Conservation (phyloP, 257 asterid genomes). For the Phtheirospermum japonicum region DNA sequence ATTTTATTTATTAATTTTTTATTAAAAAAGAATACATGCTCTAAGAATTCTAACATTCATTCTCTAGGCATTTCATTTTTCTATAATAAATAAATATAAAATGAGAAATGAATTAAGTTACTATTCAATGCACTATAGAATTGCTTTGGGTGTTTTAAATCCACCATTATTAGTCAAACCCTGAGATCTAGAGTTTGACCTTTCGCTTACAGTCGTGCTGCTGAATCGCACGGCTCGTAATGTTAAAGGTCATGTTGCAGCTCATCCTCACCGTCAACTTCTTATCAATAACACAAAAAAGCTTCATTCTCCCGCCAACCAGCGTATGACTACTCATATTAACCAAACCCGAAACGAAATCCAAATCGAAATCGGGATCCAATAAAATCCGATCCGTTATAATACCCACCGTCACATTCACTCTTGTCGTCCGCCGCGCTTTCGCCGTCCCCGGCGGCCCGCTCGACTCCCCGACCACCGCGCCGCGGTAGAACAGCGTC, state of each 20-base stretch:
- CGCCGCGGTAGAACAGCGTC: constrained; percentile 46
- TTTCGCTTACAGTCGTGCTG: constrained; percentile 55
- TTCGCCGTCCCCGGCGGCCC: constrained; percentile 63
- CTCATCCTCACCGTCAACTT: constrained; percentile 59
- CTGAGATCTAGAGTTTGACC: constrained; percentile 40
- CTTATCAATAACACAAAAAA: constrained; percentile 37
- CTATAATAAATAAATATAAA: too few relatives aligned
- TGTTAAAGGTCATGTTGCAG: constrained; percentile 49
- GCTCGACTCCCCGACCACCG: constrained; percentile 53
- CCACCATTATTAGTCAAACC: not conserved
- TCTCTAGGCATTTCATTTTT: too few relatives aligned
- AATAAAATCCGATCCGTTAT: constrained; percentile 46
- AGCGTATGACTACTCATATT: constrained; percentile 44
- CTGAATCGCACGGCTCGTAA: constrained; percentile 47
- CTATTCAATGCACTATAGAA: too few relatives aligned
- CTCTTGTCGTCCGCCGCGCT: constrained; percentile 52
- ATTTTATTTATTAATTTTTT: too few relatives aligned
- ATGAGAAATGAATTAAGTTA: too few relatives aligned
- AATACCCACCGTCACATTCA: constrained; percentile 54
- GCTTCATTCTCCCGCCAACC: constrained; percentile 59
- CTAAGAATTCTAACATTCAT: too few relatives aligned
- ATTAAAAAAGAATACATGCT: too few relatives aligned
- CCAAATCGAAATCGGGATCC: constrained; percentile 43
- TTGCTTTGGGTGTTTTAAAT: too few relatives aligned
- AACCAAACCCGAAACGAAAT: constrained; percentile 45